These are phyloP conservation scores for Fraxinus sp. DNA, from an alignment of 305 asterid species.

Conservation along the genomic window DNA sequence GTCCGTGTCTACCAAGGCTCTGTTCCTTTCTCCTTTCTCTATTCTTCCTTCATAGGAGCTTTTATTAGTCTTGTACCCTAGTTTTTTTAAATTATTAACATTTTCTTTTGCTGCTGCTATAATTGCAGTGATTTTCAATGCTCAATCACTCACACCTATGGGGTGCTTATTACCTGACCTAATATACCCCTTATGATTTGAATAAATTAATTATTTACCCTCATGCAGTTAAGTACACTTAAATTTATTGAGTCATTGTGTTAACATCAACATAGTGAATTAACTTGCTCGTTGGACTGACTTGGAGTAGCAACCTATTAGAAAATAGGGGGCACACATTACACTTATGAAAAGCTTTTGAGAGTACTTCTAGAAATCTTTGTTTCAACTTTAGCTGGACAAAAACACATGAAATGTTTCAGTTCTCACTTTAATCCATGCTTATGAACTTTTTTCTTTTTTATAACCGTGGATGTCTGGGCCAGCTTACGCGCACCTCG, in stretches of 20 bases:
- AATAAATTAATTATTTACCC: neutral
- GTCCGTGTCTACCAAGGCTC: neutral
- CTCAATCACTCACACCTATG: neutral
- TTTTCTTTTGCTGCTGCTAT: neutral
- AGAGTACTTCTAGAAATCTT: conserved; percentile 13
- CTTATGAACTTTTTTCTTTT: no score
- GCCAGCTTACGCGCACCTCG: no score
- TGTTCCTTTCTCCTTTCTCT: neutral
- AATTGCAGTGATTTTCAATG: neutral
- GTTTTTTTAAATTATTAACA: neutral
- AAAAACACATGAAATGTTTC: neutral
- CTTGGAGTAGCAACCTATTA: neutral
- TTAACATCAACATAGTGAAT: neutral
- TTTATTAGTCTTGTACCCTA: neutral
- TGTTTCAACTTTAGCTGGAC: neutral
- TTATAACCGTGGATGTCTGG: no score
- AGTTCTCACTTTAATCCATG: neutral
- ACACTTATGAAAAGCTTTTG: neutral
- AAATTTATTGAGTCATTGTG: neutral
- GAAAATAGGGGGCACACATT: neutral
- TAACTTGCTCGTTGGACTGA: neutral
- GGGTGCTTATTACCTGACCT: neutral
- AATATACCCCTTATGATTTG: neutral
- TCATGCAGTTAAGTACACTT: neutral
- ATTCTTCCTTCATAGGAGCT: neutral